phyloP scores from a whole-genome alignment of 345 rosid species.

The Melaleuca alternifolia region DNA sequence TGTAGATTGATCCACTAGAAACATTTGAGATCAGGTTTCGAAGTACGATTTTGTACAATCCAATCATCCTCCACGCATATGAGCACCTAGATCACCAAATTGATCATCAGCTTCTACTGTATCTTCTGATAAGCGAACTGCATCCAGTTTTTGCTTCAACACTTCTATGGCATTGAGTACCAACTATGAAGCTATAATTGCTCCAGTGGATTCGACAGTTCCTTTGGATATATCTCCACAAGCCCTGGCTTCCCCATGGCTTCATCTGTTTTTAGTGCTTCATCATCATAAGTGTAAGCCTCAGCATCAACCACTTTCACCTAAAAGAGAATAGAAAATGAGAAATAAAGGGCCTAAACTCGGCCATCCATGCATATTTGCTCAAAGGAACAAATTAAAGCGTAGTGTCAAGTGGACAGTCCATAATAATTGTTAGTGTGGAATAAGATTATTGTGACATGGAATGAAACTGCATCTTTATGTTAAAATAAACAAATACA shows the following conservation, averaged over 20 bases:
- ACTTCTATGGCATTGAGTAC: slow-evolving; percentile 80
- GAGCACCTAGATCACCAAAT: slow-evolving; percentile 98
- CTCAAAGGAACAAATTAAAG: not conserved
- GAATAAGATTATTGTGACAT: not conserved
- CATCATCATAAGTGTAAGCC: slow-evolving; percentile 89
- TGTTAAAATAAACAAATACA: not conserved
- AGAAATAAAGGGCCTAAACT: not conserved
- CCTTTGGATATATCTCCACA: slow-evolving; percentile 72
- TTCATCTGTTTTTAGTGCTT: slow-evolving; percentile 81
- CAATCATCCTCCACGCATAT: slow-evolving; percentile 84
- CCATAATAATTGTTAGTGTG: not conserved
- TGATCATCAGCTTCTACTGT: slow-evolving; percentile 97
- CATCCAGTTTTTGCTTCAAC: slow-evolving; percentile 83
- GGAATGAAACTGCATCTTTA: not conserved
- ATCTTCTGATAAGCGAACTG: slow-evolving; percentile 85
- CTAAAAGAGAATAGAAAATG: slow-evolving; percentile 14
- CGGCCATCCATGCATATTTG: not conserved
- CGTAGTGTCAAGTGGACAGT: not conserved
- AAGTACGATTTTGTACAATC: not conserved
- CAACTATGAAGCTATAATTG: slow-evolving; percentile 81
- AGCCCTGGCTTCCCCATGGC: slow-evolving; percentile 93
- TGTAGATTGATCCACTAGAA: not conserved
- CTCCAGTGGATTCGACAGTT: slow-evolving; percentile 95
- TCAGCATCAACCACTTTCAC: slow-evolving; percentile 78
- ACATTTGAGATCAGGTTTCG: not conserved